Percentiles rank a stretch among this genome's conserved stretches.
Conservation (phyloP, 2,329 filamentous ascomycete species). For the Cercospora zeae-maydis region DNA sequence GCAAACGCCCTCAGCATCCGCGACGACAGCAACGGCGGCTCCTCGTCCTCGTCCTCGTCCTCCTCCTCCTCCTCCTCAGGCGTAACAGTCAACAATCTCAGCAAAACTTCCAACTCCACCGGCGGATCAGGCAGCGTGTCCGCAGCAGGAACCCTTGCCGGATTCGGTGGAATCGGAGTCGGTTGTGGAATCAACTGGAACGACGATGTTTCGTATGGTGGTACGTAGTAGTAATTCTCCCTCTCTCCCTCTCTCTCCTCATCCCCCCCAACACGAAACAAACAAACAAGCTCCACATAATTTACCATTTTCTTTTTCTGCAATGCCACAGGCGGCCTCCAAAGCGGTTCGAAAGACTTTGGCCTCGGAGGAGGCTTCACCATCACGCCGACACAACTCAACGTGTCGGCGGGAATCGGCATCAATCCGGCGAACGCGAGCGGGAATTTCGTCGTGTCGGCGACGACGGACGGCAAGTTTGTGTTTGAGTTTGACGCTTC, state of each 20-base stretch:
- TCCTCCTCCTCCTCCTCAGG: not conserved
- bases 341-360: conserved; percentile 20
- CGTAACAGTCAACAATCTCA: conserved; percentile 6
- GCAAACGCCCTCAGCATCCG: not conserved
- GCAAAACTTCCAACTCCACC: conserved; percentile 16
- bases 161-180: conserved; percentile 19
- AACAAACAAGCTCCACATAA: not conserved
- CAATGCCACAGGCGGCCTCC: conserved; percentile 16
- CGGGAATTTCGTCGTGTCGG: conserved; percentile 19
- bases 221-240: conserved; percentile 7
- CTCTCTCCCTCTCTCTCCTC: not conserved
- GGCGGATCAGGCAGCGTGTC: conserved; percentile 20
- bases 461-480: conserved; percentile 18
- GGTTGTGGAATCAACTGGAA: conserved; percentile 25
- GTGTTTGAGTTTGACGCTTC: conserved; percentile 17
- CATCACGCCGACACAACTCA: conserved; percentile 17
- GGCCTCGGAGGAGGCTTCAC: conserved; percentile 24
- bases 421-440: conserved; percentile 16
- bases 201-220: conserved; percentile 17
- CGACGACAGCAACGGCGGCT: not conserved
- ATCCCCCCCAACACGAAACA: not conserved
- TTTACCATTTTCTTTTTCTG: not conserved
- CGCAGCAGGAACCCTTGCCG: conserved; percentile 13
- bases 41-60: no score
- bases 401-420: conserved; percentile 20